These are phyloP conservation scores for Metschnikowia matae DNA, from an alignment of 805 yeast genomes.

Conservation along the genomic window DNA sequence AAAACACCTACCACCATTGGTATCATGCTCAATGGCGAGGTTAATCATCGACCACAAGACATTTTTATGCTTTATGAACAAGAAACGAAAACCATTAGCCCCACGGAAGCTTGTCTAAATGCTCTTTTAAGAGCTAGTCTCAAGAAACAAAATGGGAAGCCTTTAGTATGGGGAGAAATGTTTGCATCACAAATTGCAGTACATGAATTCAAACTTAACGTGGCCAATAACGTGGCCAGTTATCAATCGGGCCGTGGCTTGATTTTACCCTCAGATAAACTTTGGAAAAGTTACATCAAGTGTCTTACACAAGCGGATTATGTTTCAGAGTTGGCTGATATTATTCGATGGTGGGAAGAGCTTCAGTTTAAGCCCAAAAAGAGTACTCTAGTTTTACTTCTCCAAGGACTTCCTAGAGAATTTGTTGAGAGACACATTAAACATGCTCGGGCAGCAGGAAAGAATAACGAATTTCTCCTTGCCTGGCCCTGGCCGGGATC, in stretches of 20 bases:
- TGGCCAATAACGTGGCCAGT: slow-evolving; percentile 5
- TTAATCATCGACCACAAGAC: slow-evolving; percentile 22
- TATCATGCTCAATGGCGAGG: slow-evolving; percentile 36
- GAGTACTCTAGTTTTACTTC: slow-evolving; percentile 36
- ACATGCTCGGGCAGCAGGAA: slow-evolving; percentile 23
- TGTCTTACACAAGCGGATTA: slow-evolving; percentile 47
- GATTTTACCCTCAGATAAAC: slow-evolving; percentile 26
- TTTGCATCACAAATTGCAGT: slow-evolving; percentile 60
- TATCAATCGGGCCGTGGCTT: background rate
- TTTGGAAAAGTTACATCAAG: slow-evolving; percentile 52
- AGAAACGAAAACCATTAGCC: slow-evolving; percentile 22
- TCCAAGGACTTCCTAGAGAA: slow-evolving; percentile 35
- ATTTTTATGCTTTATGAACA: slow-evolving; percentile 27
- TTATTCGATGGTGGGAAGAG: slow-evolving; percentile 54
- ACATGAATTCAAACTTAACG: slow-evolving; percentile 50
- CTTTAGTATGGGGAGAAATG: slow-evolving; percentile 45
- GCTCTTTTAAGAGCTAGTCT: slow-evolving; percentile 50
- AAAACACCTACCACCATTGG: slow-evolving; percentile 31
- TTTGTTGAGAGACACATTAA: slow-evolving; percentile 34
- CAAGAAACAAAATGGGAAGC: slow-evolving; percentile 14
- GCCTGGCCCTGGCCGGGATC: slow-evolving; percentile 19
- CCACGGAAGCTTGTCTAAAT: slow-evolving; percentile 30
- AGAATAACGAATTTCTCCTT: slow-evolving; percentile 1
- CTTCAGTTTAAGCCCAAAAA: slow-evolving; percentile 41
- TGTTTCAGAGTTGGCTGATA: slow-evolving; percentile 43